Base-by-base conservation (phyloP, 345 rosid genomes). In the Murraya koenigii region DNA sequence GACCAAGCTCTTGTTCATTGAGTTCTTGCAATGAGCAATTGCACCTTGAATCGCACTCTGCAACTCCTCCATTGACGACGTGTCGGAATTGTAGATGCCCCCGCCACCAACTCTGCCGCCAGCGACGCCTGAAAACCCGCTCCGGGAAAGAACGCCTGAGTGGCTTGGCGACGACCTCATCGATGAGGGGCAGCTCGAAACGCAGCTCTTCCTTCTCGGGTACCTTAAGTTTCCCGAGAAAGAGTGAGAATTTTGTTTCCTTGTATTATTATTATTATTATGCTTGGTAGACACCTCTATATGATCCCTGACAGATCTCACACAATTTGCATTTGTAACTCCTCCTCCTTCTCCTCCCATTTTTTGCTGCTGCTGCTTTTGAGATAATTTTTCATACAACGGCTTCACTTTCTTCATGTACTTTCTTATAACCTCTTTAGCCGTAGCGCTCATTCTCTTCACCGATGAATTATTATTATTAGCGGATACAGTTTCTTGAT, bases 41-140 rank as follows among this genome's bases (percentile, higher is more conserved):
- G 99, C 99, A 69, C 99, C 96, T 86, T 95, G 98, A 56, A 93
- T 93, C 20, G 99, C 98, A 74, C 91, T 89, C 77, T 92, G 99
- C 71, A 95, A 74, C 82, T 95, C 98, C 74, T 93, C 98, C 98
- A 91, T 92, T 1, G 98, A 88, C 44, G 98, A 93, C 15, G 75
- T 5, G 54, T 82, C 88, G 2, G 75, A 22, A 26, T 38, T 75
- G 68, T 76, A 61, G 75, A 69, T 78, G 41, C 87, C 80, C 15
- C 85, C 82, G 14, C 49, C 49, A 2, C 35, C 70, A 4, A 15
- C 64, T 56, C 75, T 72, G 6, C 67, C 77, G n/a, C 68, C 36
- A 0, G 69, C 66, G 25, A 67, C n/a, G 59, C 84, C 80, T 25
- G 77, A 25, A 8, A 83, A 80, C 0, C 84, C 94, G 10, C 78